A percentile compares a stretch with the other conserved stretches of the same genome.
These are phyloP conservation scores for Allantophomopsis cytisporea DNA, from an alignment of 2,329 filamentous ascomycete species.

Conservation along the genomic window DNA sequence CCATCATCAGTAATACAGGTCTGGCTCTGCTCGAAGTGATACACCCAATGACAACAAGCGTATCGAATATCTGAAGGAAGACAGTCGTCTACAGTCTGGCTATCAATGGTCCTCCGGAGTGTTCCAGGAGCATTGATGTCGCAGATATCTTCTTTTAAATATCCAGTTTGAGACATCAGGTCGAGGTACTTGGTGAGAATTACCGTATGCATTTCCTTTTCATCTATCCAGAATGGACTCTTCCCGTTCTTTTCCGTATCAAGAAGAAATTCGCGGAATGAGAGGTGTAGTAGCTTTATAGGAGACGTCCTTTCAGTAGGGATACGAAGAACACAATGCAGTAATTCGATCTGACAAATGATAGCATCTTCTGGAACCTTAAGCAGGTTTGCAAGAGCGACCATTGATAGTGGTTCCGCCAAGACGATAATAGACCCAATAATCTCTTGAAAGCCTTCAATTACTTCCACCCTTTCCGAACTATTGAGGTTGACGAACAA, in stretches of 20 bases:
- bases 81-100: constrained; percentile 2
- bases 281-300: constrained; percentile 13
- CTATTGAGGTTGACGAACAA: constrained; percentile 2
- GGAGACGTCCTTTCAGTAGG: constrained; percentile 5
- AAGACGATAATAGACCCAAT: constrained; percentile 6
- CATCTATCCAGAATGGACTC: constrained; percentile 3
- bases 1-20: constrained; percentile 13
- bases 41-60: constrained; percentile 12
- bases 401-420: constrained; percentile 8
- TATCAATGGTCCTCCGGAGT: constrained; percentile 1
- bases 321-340: constrained; percentile 14
- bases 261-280: constrained; percentile 15
- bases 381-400: constrained; percentile 8
- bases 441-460: constrained; percentile 12
- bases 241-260: constrained; percentile 2
- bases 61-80: constrained; percentile 11
- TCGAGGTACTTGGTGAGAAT: constrained; percentile 3
- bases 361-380: constrained; percentile 5
- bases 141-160: constrained; percentile 10
- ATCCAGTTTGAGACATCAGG: constrained; percentile 1
- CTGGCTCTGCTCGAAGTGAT: constrained; percentile 13
- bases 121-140: constrained; percentile 5
- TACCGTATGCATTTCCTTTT: constrained; percentile 1
- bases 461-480: constrained; percentile 4
- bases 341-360: constrained; percentile 3